Base-by-base conservation (phyloP, 208 protist species). In the Herpetomonas muscarum region DNA sequence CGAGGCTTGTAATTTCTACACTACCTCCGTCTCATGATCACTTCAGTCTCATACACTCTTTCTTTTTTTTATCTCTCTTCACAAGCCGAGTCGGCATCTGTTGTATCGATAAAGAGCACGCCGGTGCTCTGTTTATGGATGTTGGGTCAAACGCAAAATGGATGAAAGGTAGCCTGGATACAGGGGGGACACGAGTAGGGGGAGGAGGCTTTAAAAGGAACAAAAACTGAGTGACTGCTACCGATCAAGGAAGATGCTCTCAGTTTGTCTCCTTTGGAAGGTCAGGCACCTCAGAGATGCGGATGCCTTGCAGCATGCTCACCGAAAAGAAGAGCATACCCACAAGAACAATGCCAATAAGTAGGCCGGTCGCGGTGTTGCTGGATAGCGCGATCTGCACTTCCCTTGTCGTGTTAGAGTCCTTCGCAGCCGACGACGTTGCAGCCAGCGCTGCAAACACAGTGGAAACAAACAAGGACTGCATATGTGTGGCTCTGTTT, bases 221-320 rank as follows among this genome's bases (percentile, higher is more conserved):
- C 37, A 17, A 46, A 24, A 57, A 44, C 25, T 17, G 12, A 57
- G 44, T 47, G 6, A 10, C 19, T 39, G 34, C 10, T 39, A 15
- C 34, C 34, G 15, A 7, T 7, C 34, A 39, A 7, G 15, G 34
- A 7, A 15, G 34, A 7, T 15, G 7, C 34, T 15, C 34, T 39
- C 34, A 46, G 41, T 6, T 46, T 6, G 10, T 46, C 41, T 46
- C 41, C 41, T 46, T 46, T 12, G 41, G 41, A 6, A 46, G 28
- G 30, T 74, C 67, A 48, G 45, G 59, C 15, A 71, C 52, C 41
- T 90, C 83, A 50, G 85, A 82, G 37, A 90, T 87, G 55, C 79
- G 59, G 57, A 94, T 90, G 21, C 79, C 75, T 29, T 81, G 71
- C 65, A 94, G 63, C 81, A 94, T 92, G 31, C 60, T 61, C 19